A percentile compares a stretch with the other conserved stretches of the same genome.
Evolutionary conservation across 331 rosid species (phyloP).

Genomic region (Rosa hybrid): DNA sequence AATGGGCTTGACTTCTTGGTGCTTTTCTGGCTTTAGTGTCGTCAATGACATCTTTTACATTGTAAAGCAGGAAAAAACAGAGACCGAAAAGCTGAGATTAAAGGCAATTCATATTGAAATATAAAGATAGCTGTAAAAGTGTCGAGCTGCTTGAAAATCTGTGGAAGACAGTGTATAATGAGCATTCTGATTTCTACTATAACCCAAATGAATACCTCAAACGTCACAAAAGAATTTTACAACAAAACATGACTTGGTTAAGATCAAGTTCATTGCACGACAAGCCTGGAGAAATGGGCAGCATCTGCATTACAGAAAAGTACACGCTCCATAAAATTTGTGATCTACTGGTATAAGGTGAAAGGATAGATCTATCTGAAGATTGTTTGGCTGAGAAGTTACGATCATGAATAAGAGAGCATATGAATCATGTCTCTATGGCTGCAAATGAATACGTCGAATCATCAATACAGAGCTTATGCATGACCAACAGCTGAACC

Average conservation of each 20-base stretch:
- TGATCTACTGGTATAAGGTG: not conserved
- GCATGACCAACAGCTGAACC: slow-evolving; percentile 38
- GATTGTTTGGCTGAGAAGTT: slow-evolving; percentile 15
- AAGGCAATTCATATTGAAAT: too few relatives aligned
- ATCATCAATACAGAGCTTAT: slow-evolving; percentile 15
- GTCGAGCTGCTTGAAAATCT: not conserved
- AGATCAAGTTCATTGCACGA: not conserved
- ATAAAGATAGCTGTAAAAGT: not conserved
- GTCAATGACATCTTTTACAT: too few relatives aligned
- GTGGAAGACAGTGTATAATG: not conserved
- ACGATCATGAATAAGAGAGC: slow-evolving; percentile 16
- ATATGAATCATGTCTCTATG: not conserved
- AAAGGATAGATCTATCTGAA: slow-evolving; percentile 12
- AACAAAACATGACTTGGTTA: not conserved
- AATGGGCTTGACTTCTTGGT: too few relatives aligned
- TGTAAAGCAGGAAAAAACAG: too few relatives aligned
- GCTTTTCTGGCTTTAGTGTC: too few relatives aligned
- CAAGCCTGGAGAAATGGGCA: not conserved
- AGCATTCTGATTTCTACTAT: not conserved
- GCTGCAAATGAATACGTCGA: not conserved
- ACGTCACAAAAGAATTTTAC: not conserved
- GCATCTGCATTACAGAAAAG: slow-evolving; percentile 3
- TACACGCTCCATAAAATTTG: slow-evolving; percentile 24
- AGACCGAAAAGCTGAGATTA: too few relatives aligned
- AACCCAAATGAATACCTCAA: not conserved